Evolutionary conservation across 257 asterid species (phyloP).

Genomic region (Nicotiana sylvestris): DNA sequence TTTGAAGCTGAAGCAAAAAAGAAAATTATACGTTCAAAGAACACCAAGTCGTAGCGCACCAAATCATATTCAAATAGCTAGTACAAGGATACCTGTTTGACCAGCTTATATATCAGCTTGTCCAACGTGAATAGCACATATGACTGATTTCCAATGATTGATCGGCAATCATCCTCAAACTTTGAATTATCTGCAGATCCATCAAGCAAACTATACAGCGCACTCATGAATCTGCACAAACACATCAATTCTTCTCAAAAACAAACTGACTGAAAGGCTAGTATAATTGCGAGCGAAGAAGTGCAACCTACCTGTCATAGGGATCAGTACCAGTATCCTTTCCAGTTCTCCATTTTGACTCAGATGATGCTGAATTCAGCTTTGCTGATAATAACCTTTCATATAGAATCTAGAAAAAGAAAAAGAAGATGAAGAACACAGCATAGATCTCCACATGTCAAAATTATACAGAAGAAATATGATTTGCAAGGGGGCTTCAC

Average conservation of each 20-base stretch:
- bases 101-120: conserved; percentile 85
- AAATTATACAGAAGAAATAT: not conserved
- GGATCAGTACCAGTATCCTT: conserved; percentile 37
- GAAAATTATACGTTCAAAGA: not conserved
- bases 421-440: not conserved
- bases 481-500: not conserved
- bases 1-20: conserved; percentile 34
- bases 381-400: conserved; percentile 46
- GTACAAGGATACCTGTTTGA: conserved; percentile 60
- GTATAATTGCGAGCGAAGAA: not conserved
- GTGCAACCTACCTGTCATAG: conserved; percentile 34
- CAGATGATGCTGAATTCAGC: conserved; percentile 33
- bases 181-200: conserved; percentile 88
- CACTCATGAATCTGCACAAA: conserved; percentile 72
- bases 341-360: conserved; percentile 30
- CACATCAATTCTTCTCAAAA: not conserved
- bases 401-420: conserved; percentile 32
- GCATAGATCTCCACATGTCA: not conserved
- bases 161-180: conserved; percentile 95
- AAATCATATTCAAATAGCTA: not conserved
- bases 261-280: not conserved
- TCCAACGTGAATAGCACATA: conserved; percentile 91
- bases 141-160: conserved; percentile 87
- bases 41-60: not conserved
- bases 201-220: conserved; percentile 82